A percentile compares a stretch with the other conserved stretches of the same genome.
phyloP scores from a whole-genome alignment of 2,329 filamentous ascomycete species.

The Colletotrichum viniferum region DNA sequence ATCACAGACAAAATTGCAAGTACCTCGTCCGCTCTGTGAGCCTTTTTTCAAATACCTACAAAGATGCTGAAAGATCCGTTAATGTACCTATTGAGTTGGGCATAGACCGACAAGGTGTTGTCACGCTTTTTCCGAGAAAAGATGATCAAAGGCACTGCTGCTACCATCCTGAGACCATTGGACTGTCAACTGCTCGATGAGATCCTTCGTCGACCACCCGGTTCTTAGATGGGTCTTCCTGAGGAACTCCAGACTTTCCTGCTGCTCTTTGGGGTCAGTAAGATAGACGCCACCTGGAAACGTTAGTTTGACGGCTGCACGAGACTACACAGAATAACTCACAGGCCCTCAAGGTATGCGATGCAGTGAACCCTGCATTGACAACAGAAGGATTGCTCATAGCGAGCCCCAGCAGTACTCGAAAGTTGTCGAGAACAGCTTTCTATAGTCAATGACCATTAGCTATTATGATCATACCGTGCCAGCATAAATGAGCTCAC shows the following conservation, averaged over 20 bases:
- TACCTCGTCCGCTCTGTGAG: no score
- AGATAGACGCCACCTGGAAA: background rate
- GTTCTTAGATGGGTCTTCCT: background rate
- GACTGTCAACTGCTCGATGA: background rate
- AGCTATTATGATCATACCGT: background rate
- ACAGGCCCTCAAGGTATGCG: slow-evolving; percentile 30
- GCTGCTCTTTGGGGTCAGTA: background rate
- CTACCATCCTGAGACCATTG: background rate
- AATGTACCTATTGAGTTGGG: no score
- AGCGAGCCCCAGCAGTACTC: slow-evolving; percentile 27
- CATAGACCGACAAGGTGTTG: background rate
- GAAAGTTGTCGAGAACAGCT: slow-evolving; percentile 25
- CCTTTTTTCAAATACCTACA: background rate
- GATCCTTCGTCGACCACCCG: slow-evolving; percentile 1
- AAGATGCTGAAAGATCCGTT: background rate
- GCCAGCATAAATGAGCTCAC: background rate
- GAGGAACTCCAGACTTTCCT: background rate
- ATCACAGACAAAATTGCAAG: no score
- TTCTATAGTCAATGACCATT: slow-evolving; percentile 14
- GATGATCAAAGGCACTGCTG: background rate
- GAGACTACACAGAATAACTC: background rate
- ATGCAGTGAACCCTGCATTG: slow-evolving; percentile 29
- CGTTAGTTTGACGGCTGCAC: background rate
- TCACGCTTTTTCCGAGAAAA: background rate
- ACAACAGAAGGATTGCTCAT: slow-evolving; percentile 29